These are phyloP conservation scores for Phialemoniopsis sp. DNA, from an alignment of 2,329 filamentous ascomycete species.

Conservation along the genomic window DNA sequence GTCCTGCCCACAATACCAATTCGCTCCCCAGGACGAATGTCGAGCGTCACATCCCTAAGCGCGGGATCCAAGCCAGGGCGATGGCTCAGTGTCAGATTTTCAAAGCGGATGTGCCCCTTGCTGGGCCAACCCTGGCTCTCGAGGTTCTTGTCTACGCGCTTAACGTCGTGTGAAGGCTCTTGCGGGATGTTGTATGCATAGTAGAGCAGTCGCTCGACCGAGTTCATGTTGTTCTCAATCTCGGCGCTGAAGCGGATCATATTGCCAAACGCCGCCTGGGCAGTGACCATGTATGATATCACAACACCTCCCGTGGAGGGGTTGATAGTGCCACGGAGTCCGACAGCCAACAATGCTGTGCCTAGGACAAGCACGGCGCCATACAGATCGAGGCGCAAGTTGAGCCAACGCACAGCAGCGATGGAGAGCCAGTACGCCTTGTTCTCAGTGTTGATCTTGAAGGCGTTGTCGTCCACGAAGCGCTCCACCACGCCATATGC, in stretches of 20 bases:
- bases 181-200: slow-evolving; percentile 61
- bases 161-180: slow-evolving; percentile 53
- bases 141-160: no score
- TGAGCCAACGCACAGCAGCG: slow-evolving; percentile 65
- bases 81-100: slow-evolving; percentile 79
- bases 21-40: slow-evolving; percentile 74
- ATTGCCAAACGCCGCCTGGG: slow-evolving; percentile 45
- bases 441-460: slow-evolving; percentile 58
- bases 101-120: slow-evolving; percentile 75
- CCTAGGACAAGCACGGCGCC: slow-evolving; percentile 59
- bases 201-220: slow-evolving; percentile 61
- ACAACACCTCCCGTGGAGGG: slow-evolving; percentile 53
- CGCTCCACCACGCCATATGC: slow-evolving; percentile 59
- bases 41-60: slow-evolving; percentile 54
- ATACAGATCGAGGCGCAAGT: slow-evolving; percentile 57
- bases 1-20: slow-evolving; percentile 89
- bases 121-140: slow-evolving; percentile 59
- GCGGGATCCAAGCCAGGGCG: slow-evolving; percentile 12
- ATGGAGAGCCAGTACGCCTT: slow-evolving; percentile 66
- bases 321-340: no score
- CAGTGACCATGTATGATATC: slow-evolving; percentile 60
- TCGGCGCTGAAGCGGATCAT: slow-evolving; percentile 51
- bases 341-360: slow-evolving; percentile 49
- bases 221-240: slow-evolving; percentile 58
- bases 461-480: slow-evolving; percentile 46